A percentile compares a stretch with the other conserved stretches of the same genome.
Conservation (phyloP, 805 yeast species). For the Candida nonsorbophila region DNA sequence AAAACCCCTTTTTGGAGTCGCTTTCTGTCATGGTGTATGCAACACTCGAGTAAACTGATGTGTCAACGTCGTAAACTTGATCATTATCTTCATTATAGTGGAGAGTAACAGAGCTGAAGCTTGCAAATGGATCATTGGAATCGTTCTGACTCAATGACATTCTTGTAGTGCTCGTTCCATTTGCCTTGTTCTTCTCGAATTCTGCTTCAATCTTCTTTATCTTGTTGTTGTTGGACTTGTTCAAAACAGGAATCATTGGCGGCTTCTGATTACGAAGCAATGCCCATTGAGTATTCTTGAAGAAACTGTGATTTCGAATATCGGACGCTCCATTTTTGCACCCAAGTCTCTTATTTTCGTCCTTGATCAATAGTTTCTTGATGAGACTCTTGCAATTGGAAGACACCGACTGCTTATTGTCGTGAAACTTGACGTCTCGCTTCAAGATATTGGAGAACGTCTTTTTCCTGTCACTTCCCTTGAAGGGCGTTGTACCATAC, state of each 20-base stretch:
- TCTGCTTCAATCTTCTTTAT: conserved; percentile 15
- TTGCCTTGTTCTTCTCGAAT: conserved; percentile 10
- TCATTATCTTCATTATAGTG: conserved; percentile 61
- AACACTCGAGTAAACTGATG: conserved; percentile 46
- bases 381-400: conserved; percentile 76
- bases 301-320: conserved; percentile 84
- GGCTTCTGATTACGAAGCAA: conserved; percentile 87
- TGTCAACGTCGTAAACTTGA: conserved; percentile 42
- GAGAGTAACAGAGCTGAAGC: conserved; percentile 81
- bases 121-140: conserved; percentile 70
- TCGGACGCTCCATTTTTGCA: conserved; percentile 94
- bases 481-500: conserved; percentile 94
- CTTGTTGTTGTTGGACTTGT: conserved; percentile 15
- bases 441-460: conserved; percentile 87
- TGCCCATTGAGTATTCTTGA: conserved; percentile 94
- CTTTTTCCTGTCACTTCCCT: conserved; percentile 81
- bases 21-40: conserved; percentile 45
- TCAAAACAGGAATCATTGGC: conserved; percentile 86
- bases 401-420: conserved; percentile 52
- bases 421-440: conserved; percentile 77
- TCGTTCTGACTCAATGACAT: conserved; percentile 14
- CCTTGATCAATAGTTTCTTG: conserved; percentile 78
- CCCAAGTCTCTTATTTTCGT: conserved; percentile 84
- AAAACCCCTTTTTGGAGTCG: conserved; percentile 19
- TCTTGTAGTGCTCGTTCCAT: conserved; percentile 13